Conservation (phyloP, 176 grass and related monocot genomes). For the Rhynchospora breviuscula region DNA sequence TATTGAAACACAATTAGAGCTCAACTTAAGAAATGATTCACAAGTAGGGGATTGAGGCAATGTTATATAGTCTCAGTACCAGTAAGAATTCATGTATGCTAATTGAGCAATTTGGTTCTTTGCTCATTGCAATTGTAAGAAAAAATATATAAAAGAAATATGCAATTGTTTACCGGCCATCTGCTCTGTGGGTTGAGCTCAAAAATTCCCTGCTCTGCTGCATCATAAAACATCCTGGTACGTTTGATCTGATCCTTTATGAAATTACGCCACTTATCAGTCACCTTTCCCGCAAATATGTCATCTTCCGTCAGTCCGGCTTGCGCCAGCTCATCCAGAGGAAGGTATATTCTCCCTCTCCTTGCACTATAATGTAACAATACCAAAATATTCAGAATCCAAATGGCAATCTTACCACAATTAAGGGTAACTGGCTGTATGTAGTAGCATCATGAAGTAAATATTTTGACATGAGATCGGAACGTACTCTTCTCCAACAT, state of each 20-base stretch:
- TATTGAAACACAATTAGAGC: background rate
- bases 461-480: background rate
- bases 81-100: background rate
- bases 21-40: background rate
- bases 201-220: slow-evolving; percentile 68
- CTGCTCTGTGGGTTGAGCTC: slow-evolving; percentile 72
- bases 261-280: slow-evolving; percentile 81
- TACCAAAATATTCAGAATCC: background rate
- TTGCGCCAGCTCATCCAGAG: slow-evolving; percentile 61
- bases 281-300: slow-evolving; percentile 86
- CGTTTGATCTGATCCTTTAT: slow-evolving; percentile 95
- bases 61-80: background rate
- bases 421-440: background rate
- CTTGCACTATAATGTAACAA: slow-evolving; percentile 61
- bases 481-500: slow-evolving; percentile 94
- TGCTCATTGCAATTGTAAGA: background rate
- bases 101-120: background rate
- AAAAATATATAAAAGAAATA: background rate
- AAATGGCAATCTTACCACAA: background rate
- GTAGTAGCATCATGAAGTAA: background rate
- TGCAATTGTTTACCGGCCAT: slow-evolving; percentile 64
- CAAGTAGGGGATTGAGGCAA: background rate
- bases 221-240: slow-evolving; percentile 72
- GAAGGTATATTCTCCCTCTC: slow-evolving; percentile 97
- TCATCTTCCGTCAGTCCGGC: slow-evolving; percentile 75